Base-by-base conservation (phyloP, 2,329 filamentous ascomycete genomes). In the Aspergillus proliferans region DNA sequence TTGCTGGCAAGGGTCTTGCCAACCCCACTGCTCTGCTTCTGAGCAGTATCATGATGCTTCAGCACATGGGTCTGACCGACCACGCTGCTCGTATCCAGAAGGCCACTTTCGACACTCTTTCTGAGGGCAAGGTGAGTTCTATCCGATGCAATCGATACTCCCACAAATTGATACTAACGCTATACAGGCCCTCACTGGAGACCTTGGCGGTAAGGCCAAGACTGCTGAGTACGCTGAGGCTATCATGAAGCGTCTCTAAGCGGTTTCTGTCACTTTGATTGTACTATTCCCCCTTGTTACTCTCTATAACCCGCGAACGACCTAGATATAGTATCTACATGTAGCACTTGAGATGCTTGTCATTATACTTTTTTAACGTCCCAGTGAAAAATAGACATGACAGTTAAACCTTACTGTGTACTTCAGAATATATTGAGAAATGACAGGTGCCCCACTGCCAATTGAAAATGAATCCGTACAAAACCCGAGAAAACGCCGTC, bases 41-140 rank as follows among this genome's bases (percentile, higher is more conserved):
- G 67, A 88, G 83, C 73, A 94, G 88, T 72, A 93, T 97, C 78
- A 97, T 98, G 93, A 97, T 98, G 93, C 77, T 98, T 81, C 86
- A 93, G 74, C 93, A 98, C 78, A 97, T 98, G 92, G 85, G 87
- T 66, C 81, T 98, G 58, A 84, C 77, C 72, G 80, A 88, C 56
- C 84, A 97, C 71, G 93, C 93, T 60, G 72, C 79, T 71, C 85
- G 84, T 72, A 97, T 98, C 68, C 88, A 97, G 81, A 87, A 83
- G 74, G 93, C 93, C 59, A 94, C 92, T 68, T 97, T 98, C 73
- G 88, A 87, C 71, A 95, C 91, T 53, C 82, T 98, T 59, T 86
- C 90, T 52, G 91, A 98, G 81, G 93, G 93, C 77, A 96, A 96
- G 86, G 79, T 82, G 68, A 62, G 74, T 64, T 47, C 45, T 45